Evolutionary conservation across 2,329 filamentous ascomycete genomes (phyloP).

Genomic region (Sphaerostilbella broomeana): DNA sequence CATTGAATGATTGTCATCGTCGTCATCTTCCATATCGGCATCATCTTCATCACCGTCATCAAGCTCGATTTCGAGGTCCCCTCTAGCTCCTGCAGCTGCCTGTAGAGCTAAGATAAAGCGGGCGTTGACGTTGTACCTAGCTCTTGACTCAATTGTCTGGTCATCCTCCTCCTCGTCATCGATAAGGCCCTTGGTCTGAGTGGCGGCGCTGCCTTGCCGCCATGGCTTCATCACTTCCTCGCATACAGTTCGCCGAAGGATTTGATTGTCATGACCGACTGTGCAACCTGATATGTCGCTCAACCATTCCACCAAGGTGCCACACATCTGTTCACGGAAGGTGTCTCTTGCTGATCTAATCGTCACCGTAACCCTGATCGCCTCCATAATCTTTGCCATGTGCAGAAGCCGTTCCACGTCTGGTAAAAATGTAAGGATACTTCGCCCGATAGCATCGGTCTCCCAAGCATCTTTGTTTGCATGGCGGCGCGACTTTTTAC

Average conservation of each 20-base stretch:
- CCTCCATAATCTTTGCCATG: conserved; percentile 82
- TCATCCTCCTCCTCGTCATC: conserved; percentile 44
- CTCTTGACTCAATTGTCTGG: conserved; percentile 36
- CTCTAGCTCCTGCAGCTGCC: conserved; percentile 24
- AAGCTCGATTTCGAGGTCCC: conserved; percentile 24
- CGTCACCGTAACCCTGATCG: conserved; percentile 93
- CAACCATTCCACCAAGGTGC: conserved; percentile 95
- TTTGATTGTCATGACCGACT: conserved; percentile 70
- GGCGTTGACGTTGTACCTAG: conserved; percentile 28
- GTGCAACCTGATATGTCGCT: conserved; percentile 85
- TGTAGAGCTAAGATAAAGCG: conserved; percentile 33
- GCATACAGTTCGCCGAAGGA: conserved; percentile 76
- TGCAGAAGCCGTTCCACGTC: conserved; percentile 67
- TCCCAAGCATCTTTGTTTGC: conserved; percentile 75
- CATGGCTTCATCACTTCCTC: conserved; percentile 86
- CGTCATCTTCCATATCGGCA: conserved; percentile 52
- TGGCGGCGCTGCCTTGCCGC: conserved; percentile 77
- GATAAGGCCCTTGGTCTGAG: conserved; percentile 52
- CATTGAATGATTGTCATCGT: conserved; percentile 30
- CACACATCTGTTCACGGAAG: conserved; percentile 97
- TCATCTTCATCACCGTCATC: conserved; percentile 25
- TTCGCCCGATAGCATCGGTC: conserved; percentile 81
- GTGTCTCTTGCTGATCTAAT: conserved; percentile 90
- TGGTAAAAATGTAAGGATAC: conserved; percentile 68
- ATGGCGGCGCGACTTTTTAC: conserved; percentile 62